Evolutionary conservation across 2,329 filamentous ascomycete species (phyloP), one percentile per base, ranked within the genome.

Genomic region (Paraconiothyrium brasiliense): DNA sequence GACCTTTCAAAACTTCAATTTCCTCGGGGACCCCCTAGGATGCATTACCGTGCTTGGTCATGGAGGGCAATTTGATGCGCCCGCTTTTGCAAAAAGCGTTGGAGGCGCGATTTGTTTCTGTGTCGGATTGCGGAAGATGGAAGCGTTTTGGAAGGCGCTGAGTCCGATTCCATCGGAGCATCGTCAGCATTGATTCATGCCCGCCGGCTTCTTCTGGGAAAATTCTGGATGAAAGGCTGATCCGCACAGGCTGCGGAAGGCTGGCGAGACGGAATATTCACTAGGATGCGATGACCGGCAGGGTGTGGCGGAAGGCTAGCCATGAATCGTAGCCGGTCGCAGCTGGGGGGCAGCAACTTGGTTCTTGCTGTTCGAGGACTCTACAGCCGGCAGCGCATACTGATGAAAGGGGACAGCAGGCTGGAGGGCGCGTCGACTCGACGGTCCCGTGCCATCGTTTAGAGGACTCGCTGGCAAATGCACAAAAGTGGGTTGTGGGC

Each of bases 241-340:
- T 74, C 71, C 68, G 63, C 67, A 62, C 67, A 69, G 67, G 67
- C 71, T 66, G 61, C 66, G 63, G 64, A 68, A 58, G 67, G 64
- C 63, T 64, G 63, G 63, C 50, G 57, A 59, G 57, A 57, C 58
- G 65, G 65, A 63, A 62, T 65, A 58, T 68, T 66, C 62, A 58
- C 67, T 62, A 57, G 69, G 71, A 68, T 72, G 63, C 59, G 65
- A 75, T 75, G 73, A 73, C 71, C 59, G 71, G 71, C 72, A 76
- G 64, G 59, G 68, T 67, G 70, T 68, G 72, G 68, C 58, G 65
- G 66, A 39, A 68, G 67, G 62, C 57, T 48, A 58, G 22, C 47
- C 54, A 39, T 61, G 54, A 62, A 61, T 69, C 65, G 64, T 55
- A 56, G 50, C 60, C 59, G 65, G 59, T 68, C 58, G 67, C 58